Conservation (phyloP, 73 alveolate genomes). For the Paramecium sexaurelia region DNA sequence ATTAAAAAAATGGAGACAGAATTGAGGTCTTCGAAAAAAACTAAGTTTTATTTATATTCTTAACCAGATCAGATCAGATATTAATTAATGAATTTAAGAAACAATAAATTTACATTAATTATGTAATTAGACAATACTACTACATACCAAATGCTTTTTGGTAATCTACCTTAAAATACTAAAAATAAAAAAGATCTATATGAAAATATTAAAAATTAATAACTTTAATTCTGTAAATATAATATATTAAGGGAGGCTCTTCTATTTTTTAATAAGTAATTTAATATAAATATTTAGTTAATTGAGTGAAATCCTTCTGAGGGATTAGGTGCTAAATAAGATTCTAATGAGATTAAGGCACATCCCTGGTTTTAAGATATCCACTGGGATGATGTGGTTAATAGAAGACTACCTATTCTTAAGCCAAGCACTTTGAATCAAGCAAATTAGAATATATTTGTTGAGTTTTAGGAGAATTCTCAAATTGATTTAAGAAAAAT, state of each 20-base stretch:
- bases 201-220: slow-evolving; percentile 48
- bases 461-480: background rate
- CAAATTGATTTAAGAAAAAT: background rate
- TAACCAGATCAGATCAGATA: too few relatives aligned
- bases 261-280: background rate
- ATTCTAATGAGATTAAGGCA: slow-evolving; percentile 73
- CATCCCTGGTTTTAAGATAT: slow-evolving; percentile 77
- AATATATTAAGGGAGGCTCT: background rate
- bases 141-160: slow-evolving; percentile 61
- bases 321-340: slow-evolving; percentile 77
- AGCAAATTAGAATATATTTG: background rate
- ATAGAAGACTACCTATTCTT: slow-evolving; percentile 60
- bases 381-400: slow-evolving; percentile 64
- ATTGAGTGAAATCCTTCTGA: slow-evolving; percentile 74
- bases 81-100: too few relatives aligned
- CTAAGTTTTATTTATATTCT: too few relatives aligned
- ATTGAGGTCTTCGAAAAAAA: too few relatives aligned
- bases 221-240: slow-evolving; percentile 27
- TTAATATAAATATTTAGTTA: background rate
- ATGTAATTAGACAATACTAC: too few relatives aligned
- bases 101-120: too few relatives aligned
- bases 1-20: too few relatives aligned
- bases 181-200: slow-evolving; percentile 43
- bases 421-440: background rate
- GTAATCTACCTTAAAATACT: slow-evolving; percentile 52